Base-by-base conservation (phyloP, 2,329 filamentous ascomycete genomes). In the Seiridium unicorne region DNA sequence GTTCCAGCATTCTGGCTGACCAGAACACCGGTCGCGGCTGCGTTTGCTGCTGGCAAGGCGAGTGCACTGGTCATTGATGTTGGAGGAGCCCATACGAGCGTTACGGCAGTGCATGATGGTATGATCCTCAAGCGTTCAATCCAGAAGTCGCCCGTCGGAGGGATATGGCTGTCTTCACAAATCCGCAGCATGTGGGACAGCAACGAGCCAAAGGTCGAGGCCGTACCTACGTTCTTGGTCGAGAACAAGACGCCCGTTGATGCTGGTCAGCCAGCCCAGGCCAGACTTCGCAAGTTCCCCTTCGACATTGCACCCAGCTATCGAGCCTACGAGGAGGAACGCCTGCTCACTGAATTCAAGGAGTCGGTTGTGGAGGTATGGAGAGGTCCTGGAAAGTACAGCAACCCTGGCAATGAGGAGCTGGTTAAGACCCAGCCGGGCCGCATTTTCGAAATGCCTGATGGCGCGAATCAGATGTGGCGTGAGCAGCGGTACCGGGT, bases 401-500 rank as follows among this genome's bases (percentile, higher is more conserved):
- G 75, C 47, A 77, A 74, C 66, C 84, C 78, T 31, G 87, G 88
- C 44, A 96, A 94, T 72, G 87, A 95, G 71, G 93, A 97, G 47
- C 81, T 87, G 53, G 88, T 89, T 60, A 89, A 85, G 72, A 82
- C 78, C 49, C 87, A 88, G 64, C 91, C 92, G 1, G 91, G 92
- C 46, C 89, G 92, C 57, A 90, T 95, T 9, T 99, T 97, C 70
- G 95, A 99, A 79, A 95, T 99, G 85, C 95, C 95, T 8, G 92
- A 98, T 72, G 95, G 95, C 55, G 93, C 90, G 79, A 99, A 98
- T 79, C 91, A 96, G 74, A 90, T 97, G 77, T 99, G 97, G 81
- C 89, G 91, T 63, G 84, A 89, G 59, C 93, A 97, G 74, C 89
- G 95, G 55, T 97, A 90, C 83, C 87, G 88, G 66, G 89, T 92